Conservation (phyloP, 2,329 filamentous ascomycete species). For the Xylariaceae sp. region DNA sequence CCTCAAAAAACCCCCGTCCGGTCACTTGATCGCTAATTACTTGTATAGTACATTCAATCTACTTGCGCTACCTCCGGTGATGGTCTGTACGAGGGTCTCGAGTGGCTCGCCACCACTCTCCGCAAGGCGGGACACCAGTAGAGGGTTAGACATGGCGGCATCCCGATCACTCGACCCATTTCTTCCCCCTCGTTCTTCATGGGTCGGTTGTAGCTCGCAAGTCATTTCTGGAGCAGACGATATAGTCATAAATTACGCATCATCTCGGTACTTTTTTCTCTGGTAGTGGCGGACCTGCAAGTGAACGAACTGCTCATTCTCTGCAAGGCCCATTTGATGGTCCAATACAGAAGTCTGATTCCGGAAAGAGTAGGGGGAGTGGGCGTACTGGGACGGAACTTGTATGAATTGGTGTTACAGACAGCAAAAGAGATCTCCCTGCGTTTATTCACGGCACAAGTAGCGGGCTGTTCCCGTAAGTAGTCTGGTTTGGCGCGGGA, state of each 20-base stretch:
- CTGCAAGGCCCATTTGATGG: slow-evolving; percentile 28
- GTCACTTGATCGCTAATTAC: slow-evolving; percentile 29
- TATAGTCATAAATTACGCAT: slow-evolving; percentile 56
- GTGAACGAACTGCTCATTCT: slow-evolving; percentile 35
- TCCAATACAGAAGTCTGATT: slow-evolving; percentile 40
- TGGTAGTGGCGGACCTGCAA: slow-evolving; percentile 36
- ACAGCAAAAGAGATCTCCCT: slow-evolving; percentile 39
- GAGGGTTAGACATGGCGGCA: slow-evolving; percentile 46
- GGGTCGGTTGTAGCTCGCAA: slow-evolving; percentile 65
- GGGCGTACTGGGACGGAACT: slow-evolving; percentile 45
- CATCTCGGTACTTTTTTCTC: slow-evolving; percentile 39
- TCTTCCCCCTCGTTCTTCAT: slow-evolving; percentile 50
- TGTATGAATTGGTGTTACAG: slow-evolving; percentile 47
- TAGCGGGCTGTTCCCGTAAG: slow-evolving; percentile 28
- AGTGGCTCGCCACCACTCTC: slow-evolving; percentile 86
- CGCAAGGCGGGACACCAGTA: slow-evolving; percentile 75
- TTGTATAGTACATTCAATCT: slow-evolving; percentile 90
- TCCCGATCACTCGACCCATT: slow-evolving; percentile 50
- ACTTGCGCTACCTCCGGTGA: slow-evolving; percentile 99
- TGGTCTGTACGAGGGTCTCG: slow-evolving; percentile 98
- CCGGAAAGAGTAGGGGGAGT: slow-evolving; percentile 42
- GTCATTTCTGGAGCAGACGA: slow-evolving; percentile 61
- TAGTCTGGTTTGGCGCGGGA: slow-evolving; percentile 30
- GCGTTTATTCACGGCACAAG: slow-evolving; percentile 33
- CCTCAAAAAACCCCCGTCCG: not conserved